A percentile compares a stretch with the other conserved stretches of the same genome.
phyloP scores from a whole-genome alignment of 768 basidiomycete species.

The Lyophyllum decastes region DNA sequence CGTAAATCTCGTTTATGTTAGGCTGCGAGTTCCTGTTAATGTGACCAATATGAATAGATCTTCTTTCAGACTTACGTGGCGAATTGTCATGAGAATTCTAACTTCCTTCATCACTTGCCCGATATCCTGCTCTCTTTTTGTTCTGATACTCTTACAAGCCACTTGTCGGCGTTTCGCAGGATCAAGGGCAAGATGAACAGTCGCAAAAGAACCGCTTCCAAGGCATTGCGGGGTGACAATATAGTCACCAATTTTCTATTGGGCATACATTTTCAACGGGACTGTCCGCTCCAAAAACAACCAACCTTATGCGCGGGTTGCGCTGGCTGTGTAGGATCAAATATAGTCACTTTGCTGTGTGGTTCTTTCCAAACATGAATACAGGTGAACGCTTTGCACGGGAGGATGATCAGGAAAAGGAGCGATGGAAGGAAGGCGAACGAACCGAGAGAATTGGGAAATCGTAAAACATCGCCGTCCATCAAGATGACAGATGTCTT shows the following conservation, averaged over 20 bases:
- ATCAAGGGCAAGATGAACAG: constrained; percentile 78
- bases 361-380: constrained; percentile 55
- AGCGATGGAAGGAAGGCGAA: neutral
- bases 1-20: constrained; percentile 79
- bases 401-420: neutral
- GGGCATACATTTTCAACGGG: neutral
- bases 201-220: constrained; percentile 81
- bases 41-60: neutral
- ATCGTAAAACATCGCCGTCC: constrained; percentile 71
- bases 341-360: constrained; percentile 53
- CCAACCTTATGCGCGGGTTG: constrained; percentile 55
- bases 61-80: constrained; percentile 54
- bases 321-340: constrained; percentile 63
- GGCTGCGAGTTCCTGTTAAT: constrained; percentile 45
- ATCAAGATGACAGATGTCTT: constrained; percentile 72
- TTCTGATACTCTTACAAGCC: constrained; percentile 81
- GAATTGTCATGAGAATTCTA: constrained; percentile 65
- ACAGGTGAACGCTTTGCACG: constrained; percentile 62
- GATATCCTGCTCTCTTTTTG: constrained; percentile 58
- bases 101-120: constrained; percentile 78
- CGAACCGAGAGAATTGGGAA: constrained; percentile 67
- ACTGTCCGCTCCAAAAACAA: neutral
- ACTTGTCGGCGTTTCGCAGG: constrained; percentile 66
- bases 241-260: constrained; percentile 60
- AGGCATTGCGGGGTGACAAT: constrained; percentile 78